Conservation (phyloP, 305 asterid genomes). For the Ilex paraguariensis region DNA sequence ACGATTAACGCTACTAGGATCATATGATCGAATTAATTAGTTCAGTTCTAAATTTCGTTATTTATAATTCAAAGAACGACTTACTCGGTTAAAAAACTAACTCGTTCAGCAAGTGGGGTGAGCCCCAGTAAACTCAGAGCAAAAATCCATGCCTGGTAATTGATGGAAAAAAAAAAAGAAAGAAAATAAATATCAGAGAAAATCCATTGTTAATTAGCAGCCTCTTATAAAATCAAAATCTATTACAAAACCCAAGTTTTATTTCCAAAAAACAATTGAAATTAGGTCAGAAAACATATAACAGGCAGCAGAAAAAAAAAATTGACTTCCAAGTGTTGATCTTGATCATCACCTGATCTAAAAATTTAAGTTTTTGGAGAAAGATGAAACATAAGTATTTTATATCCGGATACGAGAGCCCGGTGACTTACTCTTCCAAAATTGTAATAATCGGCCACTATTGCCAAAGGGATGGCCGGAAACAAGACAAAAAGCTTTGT, state of each 20-base stretch:
- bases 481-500: conserved; percentile 42
- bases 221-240: not conserved
- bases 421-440: conserved; percentile 32
- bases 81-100: conserved; percentile 46
- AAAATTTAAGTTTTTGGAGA: too few relatives aligned
- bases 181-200: not conserved
- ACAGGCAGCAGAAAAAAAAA: too few relatives aligned
- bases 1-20: too few relatives aligned
- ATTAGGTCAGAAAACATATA: too few relatives aligned
- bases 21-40: too few relatives aligned
- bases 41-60: too few relatives aligned
- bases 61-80: not conserved
- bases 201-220: not conserved
- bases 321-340: too few relatives aligned
- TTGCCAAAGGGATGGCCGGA: conserved; percentile 44
- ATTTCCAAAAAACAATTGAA: too few relatives aligned
- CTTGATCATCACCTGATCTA: too few relatives aligned
- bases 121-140: conserved; percentile 40
- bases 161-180: not conserved
- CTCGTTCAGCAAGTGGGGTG: conserved; percentile 42
- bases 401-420: too few relatives aligned
- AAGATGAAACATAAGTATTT: too few relatives aligned
- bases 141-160: conserved; percentile 37
- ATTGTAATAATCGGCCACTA: conserved; percentile 22
- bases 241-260: too few relatives aligned